Conservation (phyloP, 2,329 filamentous ascomycete species). For the Fusarium virguliforme region DNA sequence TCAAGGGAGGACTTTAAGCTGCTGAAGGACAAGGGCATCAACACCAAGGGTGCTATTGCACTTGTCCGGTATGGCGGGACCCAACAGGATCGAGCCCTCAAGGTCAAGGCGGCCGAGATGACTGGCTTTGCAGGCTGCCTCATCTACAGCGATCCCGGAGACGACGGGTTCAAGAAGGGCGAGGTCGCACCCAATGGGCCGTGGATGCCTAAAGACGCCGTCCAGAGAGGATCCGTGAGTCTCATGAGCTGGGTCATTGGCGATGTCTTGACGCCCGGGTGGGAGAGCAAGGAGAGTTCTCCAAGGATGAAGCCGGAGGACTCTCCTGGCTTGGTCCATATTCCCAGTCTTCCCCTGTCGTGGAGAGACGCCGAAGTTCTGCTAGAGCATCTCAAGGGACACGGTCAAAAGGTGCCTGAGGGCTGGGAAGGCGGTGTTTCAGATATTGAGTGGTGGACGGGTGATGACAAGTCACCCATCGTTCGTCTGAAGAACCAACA, state of each 20-base stretch:
- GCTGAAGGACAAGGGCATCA: slow-evolving; percentile 79
- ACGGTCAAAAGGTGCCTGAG: slow-evolving; percentile 78
- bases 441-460: slow-evolving; percentile 88
- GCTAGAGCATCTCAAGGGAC: slow-evolving; percentile 81
- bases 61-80: slow-evolving; percentile 86
- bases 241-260: slow-evolving; percentile 88
- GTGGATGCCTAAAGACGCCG: slow-evolving; percentile 85
- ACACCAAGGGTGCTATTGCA: slow-evolving; percentile 84
- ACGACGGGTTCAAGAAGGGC: slow-evolving; percentile 85
- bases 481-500: slow-evolving; percentile 90
- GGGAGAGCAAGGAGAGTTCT: slow-evolving; percentile 78
- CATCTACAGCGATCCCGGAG: slow-evolving; percentile 90
- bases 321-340: slow-evolving; percentile 81
- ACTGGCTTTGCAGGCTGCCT: slow-evolving; percentile 90
- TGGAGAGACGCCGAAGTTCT: slow-evolving; percentile 91
- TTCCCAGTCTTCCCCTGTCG: slow-evolving; percentile 90
- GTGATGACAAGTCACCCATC: slow-evolving; percentile 79
- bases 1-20: slow-evolving; percentile 85
- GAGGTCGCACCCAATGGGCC: slow-evolving; percentile 82
- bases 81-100: slow-evolving; percentile 81
- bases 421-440: slow-evolving; percentile 86
- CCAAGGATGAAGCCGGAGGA: slow-evolving; percentile 79
- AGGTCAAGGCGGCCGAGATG: slow-evolving; percentile 90
- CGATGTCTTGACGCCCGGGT: slow-evolving; percentile 93
- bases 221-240: slow-evolving; percentile 87